A percentile compares a stretch with the other conserved stretches of the same genome.
Conservation (phyloP, 208 protist species). For the Trypanosoma mega region DNA sequence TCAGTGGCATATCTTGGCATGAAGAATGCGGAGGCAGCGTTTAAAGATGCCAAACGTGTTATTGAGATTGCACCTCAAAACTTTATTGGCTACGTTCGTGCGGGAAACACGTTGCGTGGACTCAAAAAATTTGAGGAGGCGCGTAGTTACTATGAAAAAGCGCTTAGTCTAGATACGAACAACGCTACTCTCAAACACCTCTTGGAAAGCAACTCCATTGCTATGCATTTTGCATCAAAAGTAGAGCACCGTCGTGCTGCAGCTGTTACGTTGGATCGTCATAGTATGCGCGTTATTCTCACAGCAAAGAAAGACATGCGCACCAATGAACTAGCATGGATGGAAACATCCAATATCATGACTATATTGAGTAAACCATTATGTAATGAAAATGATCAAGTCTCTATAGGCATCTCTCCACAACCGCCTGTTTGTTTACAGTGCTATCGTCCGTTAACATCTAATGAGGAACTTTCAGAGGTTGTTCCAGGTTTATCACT, state of each 20-base stretch:
- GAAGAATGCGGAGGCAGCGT: constrained; percentile 43
- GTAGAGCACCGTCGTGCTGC: constrained; percentile 6
- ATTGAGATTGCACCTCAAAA: constrained; percentile 48
- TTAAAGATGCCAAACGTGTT: constrained; percentile 59
- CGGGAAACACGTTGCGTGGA: constrained; percentile 70
- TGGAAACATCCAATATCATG: constrained; percentile 14
- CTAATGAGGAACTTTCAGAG: constrained; percentile 29
- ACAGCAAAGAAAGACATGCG: constrained; percentile 11
- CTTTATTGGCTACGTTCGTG: constrained; percentile 75
- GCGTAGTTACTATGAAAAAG: constrained; percentile 60
- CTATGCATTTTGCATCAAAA: constrained; percentile 57
- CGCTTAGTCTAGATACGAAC: constrained; percentile 38
- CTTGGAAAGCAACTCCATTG: constrained; percentile 52
- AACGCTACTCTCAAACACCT: constrained; percentile 51
- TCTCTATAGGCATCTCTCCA: not conserved
- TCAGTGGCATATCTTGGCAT: constrained; percentile 64
- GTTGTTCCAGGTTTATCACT: constrained; percentile 36
- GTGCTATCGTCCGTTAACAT: constrained; percentile 50
- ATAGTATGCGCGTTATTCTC: constrained; percentile 16
- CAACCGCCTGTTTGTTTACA: constrained; percentile 40
- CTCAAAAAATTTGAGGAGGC: constrained; percentile 69
- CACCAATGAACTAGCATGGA: constrained; percentile 17
- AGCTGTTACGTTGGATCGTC: constrained; percentile 16
- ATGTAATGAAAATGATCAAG: not conserved
- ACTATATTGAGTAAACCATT: not conserved